Percentiles rank a stretch among this genome's conserved stretches.
Evolutionary conservation across 768 basidiomycete genomes (phyloP).

Genomic region (Boletus pseudopeckii): DNA sequence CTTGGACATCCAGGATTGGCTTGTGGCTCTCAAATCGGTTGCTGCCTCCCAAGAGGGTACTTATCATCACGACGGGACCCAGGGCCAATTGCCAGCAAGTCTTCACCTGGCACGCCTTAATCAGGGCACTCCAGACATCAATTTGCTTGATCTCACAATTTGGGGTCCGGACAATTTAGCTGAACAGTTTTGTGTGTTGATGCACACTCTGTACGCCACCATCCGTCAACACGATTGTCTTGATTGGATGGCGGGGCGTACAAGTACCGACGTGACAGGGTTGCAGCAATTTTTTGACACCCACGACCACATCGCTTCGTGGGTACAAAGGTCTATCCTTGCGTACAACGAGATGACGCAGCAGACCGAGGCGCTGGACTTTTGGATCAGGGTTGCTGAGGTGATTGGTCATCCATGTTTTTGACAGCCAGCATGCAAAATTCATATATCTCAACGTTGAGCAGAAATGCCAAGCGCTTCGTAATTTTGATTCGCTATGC

Average conservation of each 20-base stretch:
- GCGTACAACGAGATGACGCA: constrained; percentile 47
- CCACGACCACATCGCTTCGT: constrained; percentile 59
- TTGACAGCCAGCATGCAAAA: not conserved
- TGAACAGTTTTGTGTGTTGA: constrained; percentile 76
- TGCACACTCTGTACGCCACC: constrained; percentile 64
- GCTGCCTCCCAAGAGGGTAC: not conserved
- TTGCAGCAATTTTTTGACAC: constrained; percentile 54
- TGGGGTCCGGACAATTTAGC: constrained; percentile 70
- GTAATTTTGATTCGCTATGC: constrained; percentile 67
- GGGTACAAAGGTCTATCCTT: constrained; percentile 66
- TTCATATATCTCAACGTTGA: not conserved
- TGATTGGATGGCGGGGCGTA: constrained; percentile 45
- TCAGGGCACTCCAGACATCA: not conserved
- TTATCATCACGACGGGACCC: constrained; percentile 1
- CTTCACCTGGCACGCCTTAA: not conserved
- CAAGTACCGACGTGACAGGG: constrained; percentile 39
- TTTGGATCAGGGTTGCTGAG: constrained; percentile 79
- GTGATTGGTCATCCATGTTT: constrained; percentile 37
- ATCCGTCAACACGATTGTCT: constrained; percentile 76
- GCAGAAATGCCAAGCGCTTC: constrained; percentile 61
- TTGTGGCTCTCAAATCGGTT: constrained; percentile 6
- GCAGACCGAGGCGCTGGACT: constrained; percentile 58
- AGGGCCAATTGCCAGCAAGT: constrained; percentile 24
- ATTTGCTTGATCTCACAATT: constrained; percentile 32
- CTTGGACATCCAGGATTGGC: constrained; percentile 26